phyloP scores from a whole-genome alignment of 441 rosid genomes.

The Corymbia calophylla region DNA sequence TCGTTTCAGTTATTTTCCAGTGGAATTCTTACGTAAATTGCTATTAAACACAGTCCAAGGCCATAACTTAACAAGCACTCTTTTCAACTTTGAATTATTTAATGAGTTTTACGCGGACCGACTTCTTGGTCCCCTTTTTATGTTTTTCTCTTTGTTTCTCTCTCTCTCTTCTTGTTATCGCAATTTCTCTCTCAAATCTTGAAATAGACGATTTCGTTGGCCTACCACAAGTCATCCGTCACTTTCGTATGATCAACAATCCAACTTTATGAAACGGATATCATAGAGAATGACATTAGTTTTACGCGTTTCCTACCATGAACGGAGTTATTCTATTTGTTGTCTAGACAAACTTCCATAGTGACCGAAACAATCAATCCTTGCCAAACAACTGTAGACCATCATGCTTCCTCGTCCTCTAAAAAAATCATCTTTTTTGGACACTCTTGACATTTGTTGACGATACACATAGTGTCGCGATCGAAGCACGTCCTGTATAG shows the following conservation, averaged over 20 bases:
- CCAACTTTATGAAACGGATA: neutral
- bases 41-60: too few species aligned
- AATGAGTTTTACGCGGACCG: neutral
- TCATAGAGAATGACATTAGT: neutral
- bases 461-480: neutral
- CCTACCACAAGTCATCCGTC: neutral
- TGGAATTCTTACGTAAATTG: too few species aligned
- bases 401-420: neutral
- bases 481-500: neutral
- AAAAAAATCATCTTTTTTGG: neutral
- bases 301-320: neutral
- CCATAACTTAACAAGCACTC: neutral
- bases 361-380: too few species aligned
- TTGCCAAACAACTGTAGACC: too few species aligned
- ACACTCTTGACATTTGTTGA: neutral
- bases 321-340: neutral
- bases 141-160: neutral
- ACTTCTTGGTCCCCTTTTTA: neutral
- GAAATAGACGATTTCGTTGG: neutral
- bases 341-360: neutral
- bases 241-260: neutral
- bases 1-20: too few species aligned
- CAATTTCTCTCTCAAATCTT: neutral
- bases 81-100: neutral
- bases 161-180: neutral